Evolutionary conservation across 2,329 filamentous ascomycete genomes (phyloP).

Genomic region (Leptosphaerulina australis): DNA sequence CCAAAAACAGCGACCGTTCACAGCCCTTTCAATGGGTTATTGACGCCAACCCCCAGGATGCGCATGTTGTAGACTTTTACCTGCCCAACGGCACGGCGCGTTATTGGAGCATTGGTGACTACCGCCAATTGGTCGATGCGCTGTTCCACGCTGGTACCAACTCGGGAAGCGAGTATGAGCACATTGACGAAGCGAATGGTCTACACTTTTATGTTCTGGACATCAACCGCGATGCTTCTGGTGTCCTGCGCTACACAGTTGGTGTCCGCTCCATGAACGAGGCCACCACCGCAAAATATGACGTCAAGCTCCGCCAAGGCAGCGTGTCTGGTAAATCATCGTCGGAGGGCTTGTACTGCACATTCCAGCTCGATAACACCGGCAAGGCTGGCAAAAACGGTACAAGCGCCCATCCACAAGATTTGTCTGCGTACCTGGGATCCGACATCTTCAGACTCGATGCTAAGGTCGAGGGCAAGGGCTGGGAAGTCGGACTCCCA

Average conservation of each 20-base stretch:
- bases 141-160: slow-evolving; percentile 62
- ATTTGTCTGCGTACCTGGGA: slow-evolving; percentile 50
- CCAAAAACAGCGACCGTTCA: slow-evolving; percentile 51
- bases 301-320: slow-evolving; percentile 50
- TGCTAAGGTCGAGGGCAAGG: slow-evolving; percentile 52
- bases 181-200: slow-evolving; percentile 55
- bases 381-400: slow-evolving; percentile 39
- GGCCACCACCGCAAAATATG: slow-evolving; percentile 41
- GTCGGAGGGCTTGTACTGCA: slow-evolving; percentile 51
- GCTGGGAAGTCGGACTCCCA: slow-evolving; percentile 55
- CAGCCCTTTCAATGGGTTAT: slow-evolving; percentile 62
- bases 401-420: slow-evolving; percentile 36
- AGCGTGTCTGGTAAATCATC: slow-evolving; percentile 36
- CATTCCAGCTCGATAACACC: slow-evolving; percentile 57
- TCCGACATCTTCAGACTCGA: slow-evolving; percentile 58
- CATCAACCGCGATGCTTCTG: slow-evolving; percentile 50
- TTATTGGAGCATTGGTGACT: slow-evolving; percentile 60
- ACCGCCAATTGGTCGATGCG: slow-evolving; percentile 60
- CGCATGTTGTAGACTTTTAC: slow-evolving; percentile 58
- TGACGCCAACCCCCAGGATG: slow-evolving; percentile 61
- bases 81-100: slow-evolving; percentile 56
- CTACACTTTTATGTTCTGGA: slow-evolving; percentile 60
- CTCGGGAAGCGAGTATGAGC: slow-evolving; percentile 59
- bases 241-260: slow-evolving; percentile 58
- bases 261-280: slow-evolving; percentile 54